Base-by-base conservation (phyloP, 257 asterid species). In the Knoxia roxburghii region DNA sequence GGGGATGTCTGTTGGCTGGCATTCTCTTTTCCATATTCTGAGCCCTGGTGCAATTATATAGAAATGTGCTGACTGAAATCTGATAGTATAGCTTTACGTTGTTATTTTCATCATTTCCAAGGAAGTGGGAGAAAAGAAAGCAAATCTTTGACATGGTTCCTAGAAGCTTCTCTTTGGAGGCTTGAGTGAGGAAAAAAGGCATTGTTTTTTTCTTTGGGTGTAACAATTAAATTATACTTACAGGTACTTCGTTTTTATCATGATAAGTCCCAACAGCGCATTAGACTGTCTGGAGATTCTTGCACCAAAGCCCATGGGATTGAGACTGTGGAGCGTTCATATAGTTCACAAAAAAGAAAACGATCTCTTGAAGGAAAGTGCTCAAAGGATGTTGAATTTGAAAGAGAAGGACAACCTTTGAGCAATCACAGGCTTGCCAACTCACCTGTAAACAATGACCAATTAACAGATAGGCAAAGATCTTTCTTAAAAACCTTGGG, bases 191-290 rank as follows among this genome's bases (percentile, higher is more conserved):
- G 12, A 46, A n/a, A n/a, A n/a, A 37, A 27, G 17, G 61, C 61
- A 26, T 61, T 61, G n/a, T 32, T 23, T 29, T n/a, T 7, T 24
- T 12, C 26, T 45, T 35, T 12, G 30, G 29, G 62, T 49, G 55
- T 29, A 49, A 21, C 29, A 8, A 32, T 37, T 18, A 20, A 23
- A 50, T 68, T 69, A 59, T 33, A 33, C 73, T 66, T 79, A 81
- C 91, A 93, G 99, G 96, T 93, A 52, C 94, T 90, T 71, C 96
- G 87, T 65, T 78, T 88, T 69, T 79, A 83, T 86, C 70, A 85
- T 72, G 91, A 83, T 78, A 84, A 79, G 82, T 82, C 89, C 72
- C 88, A 72, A 71, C 83, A 68, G 60, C 76, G 75, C 62, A 73
- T 86, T 63, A 83, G 89, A 78, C 40, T 71, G 68, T 79, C 70